Base-by-base conservation (phyloP, 1,284 basidiomycete genomes). In the Chondrostereum purpureum region DNA sequence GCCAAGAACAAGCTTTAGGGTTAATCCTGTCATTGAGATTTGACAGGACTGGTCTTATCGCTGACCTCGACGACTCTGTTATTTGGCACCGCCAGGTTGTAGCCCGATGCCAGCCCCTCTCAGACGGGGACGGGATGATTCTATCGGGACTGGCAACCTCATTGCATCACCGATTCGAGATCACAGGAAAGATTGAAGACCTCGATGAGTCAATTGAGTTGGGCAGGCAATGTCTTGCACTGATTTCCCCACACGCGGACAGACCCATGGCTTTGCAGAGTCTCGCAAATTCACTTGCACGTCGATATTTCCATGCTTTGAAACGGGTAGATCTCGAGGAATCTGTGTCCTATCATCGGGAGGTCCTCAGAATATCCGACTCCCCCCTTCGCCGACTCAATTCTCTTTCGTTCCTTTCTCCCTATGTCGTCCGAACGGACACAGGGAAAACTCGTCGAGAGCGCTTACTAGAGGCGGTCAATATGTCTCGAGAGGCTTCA, bases 41-140 rank as follows among this genome's bases (percentile, higher is more conserved):
- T 39, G 20, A 39, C n/a, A 4, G 44, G 17, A 24, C 8, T 14
- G 42, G 45, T 6, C 2, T 14, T 17, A 3, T 35, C 5, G 14
- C 36, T 3, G 50, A 55, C 22, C 14, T 55, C 5, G 44, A 53
- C 12, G 47, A 55, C 39, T 42, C 43, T 10, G 50, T 51, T 27
- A 16, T 18, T 11, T 27, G 39, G 3, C 19, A 49, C 13, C 24
- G 48, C 24, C 40, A 50, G 42, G 50, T 40, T 34, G n/a, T 24
- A 10, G 11, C 17, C 10, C 46, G 46, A 19, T 17, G 31, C 12
- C 13, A 12, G 12, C 14, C 37, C 2, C 17, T 20, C 2, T 12
- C 12, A 5, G 12, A 14, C 4, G 3, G 3, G 13, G 14, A 20
- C 12, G 14, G 8, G 2, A 3, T 3, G 3, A 13, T 18, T 14